phyloP scores from a whole-genome alignment of 1,139 yeast genomes.

The Taphrina pruni region DNA sequence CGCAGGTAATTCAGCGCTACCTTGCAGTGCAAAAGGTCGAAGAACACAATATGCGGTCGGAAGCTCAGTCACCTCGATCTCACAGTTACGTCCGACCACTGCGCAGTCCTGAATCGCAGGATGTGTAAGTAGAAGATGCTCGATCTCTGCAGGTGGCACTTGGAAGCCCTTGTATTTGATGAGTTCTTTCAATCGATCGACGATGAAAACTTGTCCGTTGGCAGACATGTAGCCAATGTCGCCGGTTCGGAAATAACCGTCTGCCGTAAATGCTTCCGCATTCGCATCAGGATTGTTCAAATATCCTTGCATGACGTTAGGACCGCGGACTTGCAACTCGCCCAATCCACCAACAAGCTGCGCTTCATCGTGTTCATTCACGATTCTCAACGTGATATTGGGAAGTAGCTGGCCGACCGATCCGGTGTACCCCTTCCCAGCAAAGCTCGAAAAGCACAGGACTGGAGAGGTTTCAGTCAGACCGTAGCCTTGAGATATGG shows the following conservation, averaged over 20 bases:
- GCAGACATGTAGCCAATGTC: conserved; percentile 65
- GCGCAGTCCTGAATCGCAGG: conserved; percentile 53
- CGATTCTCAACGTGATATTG: conserved; percentile 58
- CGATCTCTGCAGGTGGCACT: conserved; percentile 80
- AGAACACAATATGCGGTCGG: conserved; percentile 54
- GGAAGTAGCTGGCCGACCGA: conserved; percentile 60
- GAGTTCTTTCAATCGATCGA: conserved; percentile 73
- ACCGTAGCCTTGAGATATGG: conserved; percentile 40
- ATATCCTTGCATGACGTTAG: conserved; percentile 69
- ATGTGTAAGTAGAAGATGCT: conserved; percentile 63
- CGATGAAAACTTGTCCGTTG: conserved; percentile 61
- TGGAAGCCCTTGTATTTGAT: conserved; percentile 75
- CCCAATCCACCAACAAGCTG: conserved; percentile 59
- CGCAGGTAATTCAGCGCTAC: conserved; percentile 7
- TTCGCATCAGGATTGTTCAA: conserved; percentile 64
- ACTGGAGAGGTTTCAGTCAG: conserved; percentile 42
- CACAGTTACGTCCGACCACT: conserved; percentile 52
- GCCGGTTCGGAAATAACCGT: conserved; percentile 82
- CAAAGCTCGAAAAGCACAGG: conserved; percentile 45
- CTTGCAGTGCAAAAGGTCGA: conserved; percentile 25
- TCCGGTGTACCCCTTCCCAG: conserved; percentile 53
- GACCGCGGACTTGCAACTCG: conserved; percentile 73
- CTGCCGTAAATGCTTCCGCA: conserved; percentile 59
- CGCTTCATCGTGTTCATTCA: conserved; percentile 57
- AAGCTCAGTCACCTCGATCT: conserved; percentile 52